Evolutionary conservation across 495 filamentous ascomycete genomes (phyloP), one percentile per base, ranked within the genome.

Genomic region (Penicillium chermesinum): DNA sequence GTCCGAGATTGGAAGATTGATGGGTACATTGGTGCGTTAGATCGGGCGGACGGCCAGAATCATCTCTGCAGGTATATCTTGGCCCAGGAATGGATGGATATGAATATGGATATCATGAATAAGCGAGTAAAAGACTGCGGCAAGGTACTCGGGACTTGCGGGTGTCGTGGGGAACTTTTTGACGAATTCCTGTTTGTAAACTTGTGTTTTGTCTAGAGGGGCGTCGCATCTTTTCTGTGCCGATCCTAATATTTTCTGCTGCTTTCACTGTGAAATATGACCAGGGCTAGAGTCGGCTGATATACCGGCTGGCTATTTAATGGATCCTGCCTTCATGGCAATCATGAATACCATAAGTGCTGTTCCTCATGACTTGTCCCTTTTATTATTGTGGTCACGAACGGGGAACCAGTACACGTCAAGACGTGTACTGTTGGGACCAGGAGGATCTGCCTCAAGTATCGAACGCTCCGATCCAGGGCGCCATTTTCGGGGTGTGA

Each of bases 181-280:
- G 44, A 57, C 53, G 53, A 55, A 48, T 46, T 50, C 38, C 36
- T 50, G 34, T 32, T 54, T 58, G 53, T 61, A 58, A 53, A 55
- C 48, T 41, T 35, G 39, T 43, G 43, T 52, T 34, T 41, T 42
- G 37, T 30, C 47, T 49, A 56, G 43, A 50, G 51, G 48, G 58
- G 35, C 30, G 27, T 32, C 38, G 40, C 21, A 20, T 51, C 44
- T 41, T 42, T 42, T 45, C 40, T 39, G 38, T 40, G 49, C 38
- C 19, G 47, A 22, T 38, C 21, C 18, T 44, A 34, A 36, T 35
- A 38, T 45, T 38, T 48, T 36, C 36, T 49, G 38, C 41, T 38
- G 41, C 48, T 49, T 52, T 43, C 25, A 44, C 50, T 60, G 57
- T 63, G 54, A 63, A 48, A 63, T 63, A 63, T 61, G 53, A 61